Conservation (phyloP, 1,284 basidiomycete species). For the Leucoagaricus sp. region DNA sequence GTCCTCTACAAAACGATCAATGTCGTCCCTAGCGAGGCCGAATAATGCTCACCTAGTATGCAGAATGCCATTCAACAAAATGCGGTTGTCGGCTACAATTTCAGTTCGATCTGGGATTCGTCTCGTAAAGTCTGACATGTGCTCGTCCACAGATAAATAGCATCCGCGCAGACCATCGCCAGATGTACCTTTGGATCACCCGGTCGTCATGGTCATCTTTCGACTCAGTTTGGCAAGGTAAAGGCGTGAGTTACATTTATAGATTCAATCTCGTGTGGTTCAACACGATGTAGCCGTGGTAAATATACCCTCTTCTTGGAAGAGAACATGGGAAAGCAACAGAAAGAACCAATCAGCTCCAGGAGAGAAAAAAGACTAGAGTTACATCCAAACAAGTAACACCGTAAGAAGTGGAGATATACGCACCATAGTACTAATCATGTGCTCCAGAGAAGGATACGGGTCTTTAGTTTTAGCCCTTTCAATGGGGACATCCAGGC, state of each 20-base stretch:
- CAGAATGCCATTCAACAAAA: slow-evolving; percentile 36
- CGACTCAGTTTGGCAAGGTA: not conserved
- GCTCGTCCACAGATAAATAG: too few relatives aligned
- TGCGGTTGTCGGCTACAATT: not conserved
- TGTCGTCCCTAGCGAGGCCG: not conserved
- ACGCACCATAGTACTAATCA: not conserved
- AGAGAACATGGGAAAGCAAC: not conserved
- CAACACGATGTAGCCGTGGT: not conserved
- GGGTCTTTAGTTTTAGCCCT: slow-evolving; percentile 4
- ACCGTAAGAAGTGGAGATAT: not conserved
- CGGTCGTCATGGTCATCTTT: too few relatives aligned
- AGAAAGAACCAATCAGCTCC: not conserved
- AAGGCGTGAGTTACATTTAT: not conserved
- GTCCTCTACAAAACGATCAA: slow-evolving; percentile 30
- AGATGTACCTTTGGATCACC: too few relatives aligned
- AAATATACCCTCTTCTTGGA: not conserved
- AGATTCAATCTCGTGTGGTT: not conserved
- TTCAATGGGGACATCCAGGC: not conserved
- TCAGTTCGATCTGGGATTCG: too few relatives aligned
- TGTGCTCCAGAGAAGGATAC: not conserved
- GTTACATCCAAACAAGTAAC: too few relatives aligned
- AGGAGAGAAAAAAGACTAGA: too few relatives aligned
- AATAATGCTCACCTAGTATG: slow-evolving; percentile 34
- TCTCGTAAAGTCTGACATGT: too few relatives aligned
- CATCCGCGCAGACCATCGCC: too few relatives aligned